phyloP scores from a whole-genome alignment of 768 basidiomycete species.

The Lyophyllum semitale region DNA sequence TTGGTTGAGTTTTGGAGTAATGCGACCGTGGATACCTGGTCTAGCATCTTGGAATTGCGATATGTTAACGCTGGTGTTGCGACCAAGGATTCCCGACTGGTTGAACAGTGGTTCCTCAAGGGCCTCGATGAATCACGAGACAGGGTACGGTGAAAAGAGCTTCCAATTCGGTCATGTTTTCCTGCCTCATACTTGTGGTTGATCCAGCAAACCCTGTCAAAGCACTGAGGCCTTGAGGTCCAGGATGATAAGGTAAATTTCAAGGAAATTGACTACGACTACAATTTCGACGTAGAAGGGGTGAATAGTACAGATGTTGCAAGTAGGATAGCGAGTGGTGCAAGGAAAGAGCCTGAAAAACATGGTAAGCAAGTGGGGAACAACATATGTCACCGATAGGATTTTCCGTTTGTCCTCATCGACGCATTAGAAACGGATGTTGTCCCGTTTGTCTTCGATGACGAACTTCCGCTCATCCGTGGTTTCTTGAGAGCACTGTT shows the following conservation, averaged over 20 bases:
- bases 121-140: no score
- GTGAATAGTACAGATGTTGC: conserved; percentile 9
- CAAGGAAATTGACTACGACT: not conserved
- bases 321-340: conserved; percentile 21
- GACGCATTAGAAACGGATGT: conserved; percentile 43
- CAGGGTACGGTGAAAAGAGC: no score
- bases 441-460: conserved; percentile 56
- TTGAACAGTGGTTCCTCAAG: no score
- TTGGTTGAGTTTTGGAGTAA: no score
- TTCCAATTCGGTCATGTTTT: no score
- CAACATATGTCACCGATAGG: conserved; percentile 47
- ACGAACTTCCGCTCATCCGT: conserved; percentile 44
- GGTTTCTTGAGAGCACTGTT: conserved; percentile 57
- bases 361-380: conserved; percentile 14
- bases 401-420: conserved; percentile 61
- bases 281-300: not conserved
- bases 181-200: no score
- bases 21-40: no score
- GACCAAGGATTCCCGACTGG: no score
- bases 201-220: no score
- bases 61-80: no score
- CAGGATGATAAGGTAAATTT: not conserved
- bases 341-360: conserved; percentile 19
- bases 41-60: no score
- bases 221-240: no score